phyloP scores from a whole-genome alignment of 495 filamentous ascomycete genomes.

The Penicillium atrosanguineum region DNA sequence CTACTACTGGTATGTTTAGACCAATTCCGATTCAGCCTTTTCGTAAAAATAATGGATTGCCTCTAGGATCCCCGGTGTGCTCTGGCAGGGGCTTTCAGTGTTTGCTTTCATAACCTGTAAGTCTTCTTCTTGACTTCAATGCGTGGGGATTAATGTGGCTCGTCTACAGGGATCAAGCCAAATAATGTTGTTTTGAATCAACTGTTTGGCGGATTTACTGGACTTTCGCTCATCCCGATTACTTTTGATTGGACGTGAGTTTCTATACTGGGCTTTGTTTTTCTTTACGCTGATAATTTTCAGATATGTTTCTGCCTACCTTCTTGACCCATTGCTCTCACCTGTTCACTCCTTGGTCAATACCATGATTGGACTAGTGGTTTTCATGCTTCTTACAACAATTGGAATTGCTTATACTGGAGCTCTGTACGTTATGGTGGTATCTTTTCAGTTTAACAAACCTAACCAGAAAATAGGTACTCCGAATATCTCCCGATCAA shows the following conservation, averaged over 20 bases:
- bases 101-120: constrained; percentile 60
- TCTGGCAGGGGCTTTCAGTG: constrained; percentile 56
- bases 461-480: constrained; percentile 13
- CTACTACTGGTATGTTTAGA: constrained; percentile 44
- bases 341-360: constrained; percentile 59
- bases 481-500: constrained; percentile 56
- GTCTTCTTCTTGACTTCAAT: neutral
- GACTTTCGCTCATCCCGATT: constrained; percentile 56
- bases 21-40: neutral
- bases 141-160: neutral
- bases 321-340: constrained; percentile 55
- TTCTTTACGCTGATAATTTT: neutral
- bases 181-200: constrained; percentile 59
- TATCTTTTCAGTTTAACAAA: too few species aligned
- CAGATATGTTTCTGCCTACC: constrained; percentile 51
- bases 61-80: constrained; percentile 51
- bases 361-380: constrained; percentile 56
- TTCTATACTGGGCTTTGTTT: neutral
- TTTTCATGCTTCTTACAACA: constrained; percentile 51
- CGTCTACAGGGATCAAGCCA: constrained; percentile 42
- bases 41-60: neutral
- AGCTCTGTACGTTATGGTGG: constrained; percentile 40
- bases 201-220: constrained; percentile 56
- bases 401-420: constrained; percentile 54
- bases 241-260: constrained; percentile 62